A percentile compares a stretch with the other conserved stretches of the same genome.
phyloP scores from a whole-genome alignment of 306 rosid genomes.

The Erythrophleum fordii region DNA sequence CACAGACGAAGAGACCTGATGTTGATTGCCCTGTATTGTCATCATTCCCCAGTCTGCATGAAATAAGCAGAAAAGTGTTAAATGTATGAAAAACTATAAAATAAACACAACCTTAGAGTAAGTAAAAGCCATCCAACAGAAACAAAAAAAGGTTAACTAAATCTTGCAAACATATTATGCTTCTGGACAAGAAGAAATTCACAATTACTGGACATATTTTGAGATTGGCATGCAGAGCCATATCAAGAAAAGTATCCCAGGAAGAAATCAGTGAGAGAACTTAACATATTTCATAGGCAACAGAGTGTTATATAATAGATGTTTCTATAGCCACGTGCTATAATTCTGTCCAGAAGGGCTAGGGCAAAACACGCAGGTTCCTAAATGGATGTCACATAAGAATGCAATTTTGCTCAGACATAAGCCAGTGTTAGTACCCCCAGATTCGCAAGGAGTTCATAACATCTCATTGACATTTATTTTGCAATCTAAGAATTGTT shows the following conservation, averaged over 20 bases:
- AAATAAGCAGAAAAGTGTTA: conserved; percentile 10
- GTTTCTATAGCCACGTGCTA: not conserved
- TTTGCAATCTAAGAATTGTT: not conserved
- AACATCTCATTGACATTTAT: not conserved
- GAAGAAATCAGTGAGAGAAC: not conserved
- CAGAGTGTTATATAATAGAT: not conserved
- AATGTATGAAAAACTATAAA: not conserved
- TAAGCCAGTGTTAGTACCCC: not conserved
- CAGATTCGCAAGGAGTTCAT: not conserved
- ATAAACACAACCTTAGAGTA: not conserved
- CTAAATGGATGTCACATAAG: not conserved
- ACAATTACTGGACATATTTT: not conserved
- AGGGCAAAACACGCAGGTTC: not conserved
- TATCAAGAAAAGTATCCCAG: not conserved
- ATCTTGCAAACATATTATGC: not conserved
- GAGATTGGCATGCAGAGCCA: not conserved
- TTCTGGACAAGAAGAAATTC: not conserved
- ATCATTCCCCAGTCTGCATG: conserved; percentile 78
- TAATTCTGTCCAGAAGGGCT: not conserved
- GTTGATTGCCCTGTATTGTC: conserved; percentile 73
- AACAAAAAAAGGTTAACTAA: too few relatives aligned
- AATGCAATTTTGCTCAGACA: not conserved
- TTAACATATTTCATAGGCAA: not conserved
- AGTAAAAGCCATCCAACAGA: not conserved
- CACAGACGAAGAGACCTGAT: conserved; percentile 82